phyloP scores from a whole-genome alignment of 225 moss, liverwort and hornwort genomes.

The Climacium dendroides region DNA sequence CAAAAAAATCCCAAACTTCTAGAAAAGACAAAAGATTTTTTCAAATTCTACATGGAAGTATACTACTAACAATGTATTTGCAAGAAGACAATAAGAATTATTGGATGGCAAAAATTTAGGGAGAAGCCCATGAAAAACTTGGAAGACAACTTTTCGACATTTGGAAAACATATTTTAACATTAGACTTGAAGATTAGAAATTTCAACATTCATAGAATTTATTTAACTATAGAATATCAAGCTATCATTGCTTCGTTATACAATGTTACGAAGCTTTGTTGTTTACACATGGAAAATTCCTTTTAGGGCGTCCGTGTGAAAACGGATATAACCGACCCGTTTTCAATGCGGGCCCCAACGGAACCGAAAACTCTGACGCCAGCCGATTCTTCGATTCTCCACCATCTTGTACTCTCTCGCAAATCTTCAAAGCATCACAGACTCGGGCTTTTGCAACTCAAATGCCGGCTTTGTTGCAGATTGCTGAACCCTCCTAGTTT shows the following conservation, averaged over 20 bases:
- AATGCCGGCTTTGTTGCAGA: background rate
- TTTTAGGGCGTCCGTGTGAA: background rate
- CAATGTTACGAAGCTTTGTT: too few species aligned
- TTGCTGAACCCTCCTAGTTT: too few species aligned
- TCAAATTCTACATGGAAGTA: background rate
- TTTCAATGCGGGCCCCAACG: background rate
- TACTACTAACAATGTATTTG: background rate
- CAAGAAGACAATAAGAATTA: background rate
- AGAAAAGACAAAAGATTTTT: background rate
- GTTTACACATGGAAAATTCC: background rate
- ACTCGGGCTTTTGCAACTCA: background rate
- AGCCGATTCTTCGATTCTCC: background rate
- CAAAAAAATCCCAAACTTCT: rapidly evolving
- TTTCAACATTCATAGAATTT: background rate
- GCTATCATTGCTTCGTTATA: too few species aligned
- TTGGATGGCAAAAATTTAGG: background rate
- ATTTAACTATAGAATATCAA: too few species aligned
- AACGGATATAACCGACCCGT: background rate
- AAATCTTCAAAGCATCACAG: background rate
- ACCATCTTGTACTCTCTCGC: background rate
- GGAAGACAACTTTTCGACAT: background rate
- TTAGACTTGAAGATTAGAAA: background rate
- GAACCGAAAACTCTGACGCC: background rate
- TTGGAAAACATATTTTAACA: rapidly evolving
- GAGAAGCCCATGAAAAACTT: rapidly evolving